Conservation (phyloP, 164 flowering plant genomes). For the Houttuynia cordata region DNA sequence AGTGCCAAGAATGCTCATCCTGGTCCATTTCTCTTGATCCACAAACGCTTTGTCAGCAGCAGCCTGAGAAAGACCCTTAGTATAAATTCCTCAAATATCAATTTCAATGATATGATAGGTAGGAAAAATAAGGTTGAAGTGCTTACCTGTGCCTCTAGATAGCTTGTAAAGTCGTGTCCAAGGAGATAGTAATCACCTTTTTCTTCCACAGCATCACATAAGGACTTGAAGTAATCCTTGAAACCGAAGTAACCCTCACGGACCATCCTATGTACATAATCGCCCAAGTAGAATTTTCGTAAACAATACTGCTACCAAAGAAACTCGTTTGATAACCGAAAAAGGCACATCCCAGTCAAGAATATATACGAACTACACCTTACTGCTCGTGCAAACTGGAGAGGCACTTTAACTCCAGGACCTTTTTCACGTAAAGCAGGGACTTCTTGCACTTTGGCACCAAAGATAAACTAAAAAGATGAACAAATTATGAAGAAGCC, state of each 20-base stretch:
- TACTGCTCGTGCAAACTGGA: conserved; percentile 42
- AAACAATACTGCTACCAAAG: neutral
- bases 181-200: conserved; percentile 44
- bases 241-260: conserved; percentile 50
- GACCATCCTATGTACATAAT: conserved; percentile 31
- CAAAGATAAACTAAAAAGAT: conserved; percentile 36
- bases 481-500: neutral
- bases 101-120: neutral
- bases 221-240: conserved; percentile 41
- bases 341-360: neutral
- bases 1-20: conserved; percentile 45
- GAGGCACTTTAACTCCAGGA: conserved; percentile 20
- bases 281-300: neutral
- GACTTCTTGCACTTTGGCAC: conserved; percentile 43
- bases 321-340: neutral
- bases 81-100: neutral
- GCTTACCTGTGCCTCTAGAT: conserved; percentile 49
- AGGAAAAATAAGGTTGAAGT: neutral
- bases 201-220: conserved; percentile 36
- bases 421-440: conserved; percentile 34
- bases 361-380: conserved; percentile 16
- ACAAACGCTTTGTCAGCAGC: conserved; percentile 45
- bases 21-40: conserved; percentile 44
- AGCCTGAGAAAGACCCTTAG: conserved; percentile 19
- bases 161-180: conserved; percentile 46